Base-by-base conservation (phyloP, 75 land plant genomes). In the Pinus taeda region DNA sequence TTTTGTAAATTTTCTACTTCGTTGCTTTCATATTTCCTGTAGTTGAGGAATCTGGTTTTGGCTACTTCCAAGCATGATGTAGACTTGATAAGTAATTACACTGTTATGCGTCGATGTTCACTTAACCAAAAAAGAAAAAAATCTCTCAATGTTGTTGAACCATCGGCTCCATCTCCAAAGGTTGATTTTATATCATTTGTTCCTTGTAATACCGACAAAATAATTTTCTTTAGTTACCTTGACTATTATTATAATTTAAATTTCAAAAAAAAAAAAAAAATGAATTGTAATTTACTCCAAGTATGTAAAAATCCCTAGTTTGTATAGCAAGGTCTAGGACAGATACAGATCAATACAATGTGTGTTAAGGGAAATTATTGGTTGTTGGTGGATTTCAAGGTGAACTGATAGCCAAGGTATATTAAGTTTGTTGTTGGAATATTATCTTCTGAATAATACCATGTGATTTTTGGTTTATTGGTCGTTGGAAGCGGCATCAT, bases 11-110 rank as follows among this genome's bases (percentile, higher is more conserved):
- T 49, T 49, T 49, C 1, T 49, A 49, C 12, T 49, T 49, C 55
- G 0, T 49, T 49, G 12, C 55, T 9, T 49, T 49, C 12, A 49
- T 49, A 49, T 49, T 49, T 1, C 13, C 1, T 74, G 73, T 90
- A 96, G 98, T 76, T 96, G 64, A 82, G 98, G 74, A 96, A 96
- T 77, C 79, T 96, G 66, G 93, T 96, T 33, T 96, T 97, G 97
- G 95, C 98, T 49, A 92, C 98, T 26, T 88, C 95, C 59, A 96
- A 96, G 74, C 98, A 96, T 76, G 98, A 96, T 88, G 91, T 94
- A n/a, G 93, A 96, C 73, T 76, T 92, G 21, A 87, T 94, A 97
- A 89, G 94, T 20, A 81, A 81, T 60, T 94, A 65, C 76, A 81
- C 88, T n/a, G 85, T 96, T 59, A 69, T 85, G 29, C 98, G 94